Evolutionary conservation across 148 eudicot genomes (phyloP).

Genomic region (Polygonum aviculare): DNA sequence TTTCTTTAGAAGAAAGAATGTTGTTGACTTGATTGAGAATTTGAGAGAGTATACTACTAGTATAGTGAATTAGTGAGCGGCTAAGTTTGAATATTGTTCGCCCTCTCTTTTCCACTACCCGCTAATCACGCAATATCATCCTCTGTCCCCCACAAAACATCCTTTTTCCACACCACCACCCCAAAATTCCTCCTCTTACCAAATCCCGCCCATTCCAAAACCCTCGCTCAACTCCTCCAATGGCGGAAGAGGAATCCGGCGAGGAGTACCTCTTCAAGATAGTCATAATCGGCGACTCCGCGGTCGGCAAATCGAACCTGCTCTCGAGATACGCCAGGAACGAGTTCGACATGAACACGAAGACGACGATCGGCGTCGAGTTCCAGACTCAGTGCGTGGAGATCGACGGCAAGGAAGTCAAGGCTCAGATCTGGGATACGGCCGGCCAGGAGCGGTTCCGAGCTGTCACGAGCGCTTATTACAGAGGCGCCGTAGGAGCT

Average conservation of each 20-base stretch:
- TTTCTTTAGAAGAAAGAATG: too few relatives aligned
- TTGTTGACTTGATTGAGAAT: too few relatives aligned
- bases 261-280: slow-evolving; percentile 11
- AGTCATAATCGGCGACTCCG: slow-evolving; percentile 4
- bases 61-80: too few relatives aligned
- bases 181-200: too few relatives aligned
- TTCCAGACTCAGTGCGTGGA: not conserved
- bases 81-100: too few relatives aligned
- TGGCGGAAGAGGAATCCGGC: slow-evolving; percentile 8
- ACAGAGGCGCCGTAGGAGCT: slow-evolving; percentile 7
- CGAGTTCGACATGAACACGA: slow-evolving; percentile 11
- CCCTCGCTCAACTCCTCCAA: not conserved
- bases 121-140: too few relatives aligned
- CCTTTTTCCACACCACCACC: too few relatives aligned
- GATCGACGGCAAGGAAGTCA: slow-evolving; percentile 7
- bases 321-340: slow-evolving; percentile 5
- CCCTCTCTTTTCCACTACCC: too few relatives aligned
- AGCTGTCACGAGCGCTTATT: slow-evolving; percentile 8
- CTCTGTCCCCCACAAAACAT: too few relatives aligned
- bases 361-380: slow-evolving; percentile 9
- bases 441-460: slow-evolving; percentile 8
- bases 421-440: slow-evolving; percentile 9
- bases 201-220: too few relatives aligned
- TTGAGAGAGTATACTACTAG: too few relatives aligned
- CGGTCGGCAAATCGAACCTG: slow-evolving; percentile 7